Percentiles rank a stretch among this genome's conserved stretches.
Conservation (phyloP, 768 basidiomycete species). For the Tylopilus vinaceipallidus region DNA sequence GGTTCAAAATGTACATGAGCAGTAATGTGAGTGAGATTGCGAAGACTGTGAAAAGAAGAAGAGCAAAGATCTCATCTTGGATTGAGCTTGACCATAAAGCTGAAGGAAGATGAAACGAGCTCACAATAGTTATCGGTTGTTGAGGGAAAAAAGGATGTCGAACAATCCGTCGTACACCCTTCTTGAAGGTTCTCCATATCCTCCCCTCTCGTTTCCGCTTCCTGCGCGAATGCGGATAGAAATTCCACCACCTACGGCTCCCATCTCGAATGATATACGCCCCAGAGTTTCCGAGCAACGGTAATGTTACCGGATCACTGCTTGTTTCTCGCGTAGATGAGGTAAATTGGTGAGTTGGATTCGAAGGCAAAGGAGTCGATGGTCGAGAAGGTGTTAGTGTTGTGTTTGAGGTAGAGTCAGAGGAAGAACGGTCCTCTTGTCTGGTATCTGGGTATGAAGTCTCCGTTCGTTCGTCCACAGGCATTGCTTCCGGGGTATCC, state of each 20-base stretch:
- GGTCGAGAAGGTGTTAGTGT: constrained; percentile 65
- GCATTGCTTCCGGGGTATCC: constrained; percentile 8
- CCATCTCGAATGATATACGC: constrained; percentile 40
- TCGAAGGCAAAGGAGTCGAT: constrained; percentile 58
- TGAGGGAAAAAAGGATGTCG: constrained; percentile 76
- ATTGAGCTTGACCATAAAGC: constrained; percentile 20
- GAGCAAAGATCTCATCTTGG: constrained; percentile 54
- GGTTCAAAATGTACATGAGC: constrained; percentile 90
- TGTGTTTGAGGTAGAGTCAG: constrained; percentile 32
- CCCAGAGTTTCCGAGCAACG: constrained; percentile 36
- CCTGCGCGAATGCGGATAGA: constrained; percentile 39
- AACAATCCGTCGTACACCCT: constrained; percentile 53
- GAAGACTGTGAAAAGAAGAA: constrained; percentile 76
- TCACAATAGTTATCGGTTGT: constrained; percentile 78
- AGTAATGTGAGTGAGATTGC: constrained; percentile 82
- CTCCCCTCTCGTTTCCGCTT: constrained; percentile 51
- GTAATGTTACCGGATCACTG: constrained; percentile 52
- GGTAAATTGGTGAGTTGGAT: constrained; percentile 46
- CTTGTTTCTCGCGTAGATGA: constrained; percentile 63
- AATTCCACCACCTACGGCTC: constrained; percentile 57
- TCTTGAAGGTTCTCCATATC: constrained; percentile 49
- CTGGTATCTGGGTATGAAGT: constrained; percentile 27
- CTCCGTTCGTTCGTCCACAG: constrained; percentile 10
- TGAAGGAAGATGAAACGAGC: constrained; percentile 26
- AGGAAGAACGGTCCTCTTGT: constrained; percentile 22